Conservation (phyloP, 1,284 basidiomycete genomes). For the Ceratobasidium sp. region DNA sequence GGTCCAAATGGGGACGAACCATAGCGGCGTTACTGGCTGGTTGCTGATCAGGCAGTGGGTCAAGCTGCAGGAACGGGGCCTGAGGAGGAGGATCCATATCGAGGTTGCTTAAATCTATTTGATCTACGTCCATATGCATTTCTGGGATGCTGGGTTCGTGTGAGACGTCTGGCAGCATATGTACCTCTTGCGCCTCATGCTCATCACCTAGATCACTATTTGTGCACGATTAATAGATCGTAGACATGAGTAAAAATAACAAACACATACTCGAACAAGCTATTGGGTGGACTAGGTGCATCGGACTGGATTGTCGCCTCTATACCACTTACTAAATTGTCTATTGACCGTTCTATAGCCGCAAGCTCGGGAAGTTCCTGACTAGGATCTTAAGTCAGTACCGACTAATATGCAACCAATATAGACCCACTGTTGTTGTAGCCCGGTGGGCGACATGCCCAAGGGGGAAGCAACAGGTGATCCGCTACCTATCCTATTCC, state of each 20-base stretch:
- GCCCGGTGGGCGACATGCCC: not conserved
- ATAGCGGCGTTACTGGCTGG: not conserved
- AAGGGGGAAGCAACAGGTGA: constrained; percentile 1
- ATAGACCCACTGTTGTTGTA: not conserved
- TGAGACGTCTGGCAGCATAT: not conserved
- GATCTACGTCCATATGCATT: not conserved
- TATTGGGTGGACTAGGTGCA: constrained; percentile 5
- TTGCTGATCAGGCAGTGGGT: not conserved
- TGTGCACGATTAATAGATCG: not conserved
- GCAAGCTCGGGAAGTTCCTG: not conserved
- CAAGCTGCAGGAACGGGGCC: not conserved
- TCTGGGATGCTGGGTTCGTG: not conserved
- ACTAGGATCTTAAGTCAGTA: not conserved
- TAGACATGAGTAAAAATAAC: not conserved
- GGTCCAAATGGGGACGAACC: not conserved
- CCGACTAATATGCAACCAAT: not conserved
- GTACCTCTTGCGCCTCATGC: too few species aligned
- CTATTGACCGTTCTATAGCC: not conserved
- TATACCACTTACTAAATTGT: not conserved
- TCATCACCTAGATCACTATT: not conserved
- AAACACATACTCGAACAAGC: constrained; percentile 29
- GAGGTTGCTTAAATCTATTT: constrained; percentile 6
- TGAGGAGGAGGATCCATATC: not conserved
- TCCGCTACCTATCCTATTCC: not conserved
- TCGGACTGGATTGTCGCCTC: constrained; percentile 3